Evolutionary conservation across 1,284 basidiomycete genomes (phyloP).

Genomic region (Ustilago lituana): DNA sequence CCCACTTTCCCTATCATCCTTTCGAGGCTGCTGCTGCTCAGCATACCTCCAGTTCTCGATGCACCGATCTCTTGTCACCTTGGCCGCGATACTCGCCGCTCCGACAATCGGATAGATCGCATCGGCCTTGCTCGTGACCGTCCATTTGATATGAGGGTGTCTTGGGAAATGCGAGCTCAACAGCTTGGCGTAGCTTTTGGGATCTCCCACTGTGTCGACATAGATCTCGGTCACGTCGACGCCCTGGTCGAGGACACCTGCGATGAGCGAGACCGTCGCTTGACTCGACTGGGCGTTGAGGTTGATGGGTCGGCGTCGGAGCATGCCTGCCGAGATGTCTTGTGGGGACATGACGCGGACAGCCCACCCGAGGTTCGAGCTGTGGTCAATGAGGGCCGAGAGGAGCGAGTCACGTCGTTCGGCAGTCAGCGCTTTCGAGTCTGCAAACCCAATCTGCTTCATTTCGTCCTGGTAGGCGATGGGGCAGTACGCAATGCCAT

Average conservation of each 20-base stretch:
- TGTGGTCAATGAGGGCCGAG: slow-evolving; percentile 54
- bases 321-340: slow-evolving; percentile 90
- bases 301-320: slow-evolving; percentile 82
- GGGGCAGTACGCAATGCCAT: slow-evolving; percentile 93
- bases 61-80: slow-evolving; percentile 92
- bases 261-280: slow-evolving; percentile 87
- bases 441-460: slow-evolving; percentile 87
- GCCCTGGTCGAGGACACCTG: slow-evolving; percentile 80
- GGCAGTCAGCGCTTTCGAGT: slow-evolving; percentile 89
- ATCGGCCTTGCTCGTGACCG: slow-evolving; percentile 91
- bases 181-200: slow-evolving; percentile 78
- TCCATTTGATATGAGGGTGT: slow-evolving; percentile 73
- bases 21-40: too few species aligned
- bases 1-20: too few species aligned
- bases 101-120: slow-evolving; percentile 95
- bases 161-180: slow-evolving; percentile 54
- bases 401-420: slow-evolving; percentile 68
- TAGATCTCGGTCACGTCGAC: slow-evolving; percentile 90
- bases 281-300: slow-evolving; percentile 92
- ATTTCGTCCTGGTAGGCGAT: slow-evolving; percentile 77
- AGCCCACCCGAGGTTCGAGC: slow-evolving; percentile 74
- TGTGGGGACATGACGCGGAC: slow-evolving; percentile 85
- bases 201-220: slow-evolving; percentile 92
- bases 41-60: slow-evolving; percentile 80
- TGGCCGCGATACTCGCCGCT: slow-evolving; percentile 94